Percentiles rank a stretch among this genome's conserved stretches.
Conservation (phyloP, 2,329 filamentous ascomycete species). For the Aspergillus hiratsukae region DNA sequence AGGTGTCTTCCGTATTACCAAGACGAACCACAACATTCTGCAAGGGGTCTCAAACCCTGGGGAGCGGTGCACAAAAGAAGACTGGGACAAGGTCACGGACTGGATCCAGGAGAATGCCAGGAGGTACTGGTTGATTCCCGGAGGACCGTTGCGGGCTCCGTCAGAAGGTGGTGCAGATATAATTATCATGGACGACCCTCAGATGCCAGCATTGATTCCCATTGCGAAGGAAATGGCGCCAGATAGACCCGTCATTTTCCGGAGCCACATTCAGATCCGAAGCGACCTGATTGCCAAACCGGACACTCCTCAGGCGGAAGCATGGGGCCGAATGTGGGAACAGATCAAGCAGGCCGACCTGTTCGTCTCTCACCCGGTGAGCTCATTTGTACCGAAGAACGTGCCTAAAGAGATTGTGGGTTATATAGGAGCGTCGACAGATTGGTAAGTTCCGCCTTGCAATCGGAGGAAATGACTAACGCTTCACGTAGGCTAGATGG, state of each 20-base stretch:
- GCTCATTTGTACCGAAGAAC: conserved; percentile 65
- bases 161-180: conserved; percentile 70
- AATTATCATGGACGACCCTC: conserved; percentile 75
- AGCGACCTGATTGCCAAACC: conserved; percentile 63
- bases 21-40: conserved; percentile 84
- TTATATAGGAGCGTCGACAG: conserved; percentile 75
- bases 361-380: conserved; percentile 79
- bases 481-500: conserved; percentile 61
- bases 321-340: conserved; percentile 72
- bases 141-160: conserved; percentile 61
- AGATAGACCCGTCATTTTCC: conserved; percentile 71
- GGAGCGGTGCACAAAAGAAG: conserved; percentile 59
- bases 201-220: conserved; percentile 75
- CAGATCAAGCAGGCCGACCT: conserved; percentile 67
- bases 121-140: conserved; percentile 66
- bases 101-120: conserved; percentile 73
- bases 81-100: conserved; percentile 59
- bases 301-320: conserved; percentile 64
- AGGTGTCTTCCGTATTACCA: conserved; percentile 76
- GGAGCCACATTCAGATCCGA: conserved; percentile 78
- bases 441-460: conserved; percentile 53
- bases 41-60: conserved; percentile 68
- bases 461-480: not conserved
- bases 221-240: conserved; percentile 68
- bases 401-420: conserved; percentile 64